Percentiles rank a stretch among this genome's conserved stretches.
These are phyloP conservation scores for Suhomyces vadensis DNA, from an alignment of 805 yeast species.

Conservation along the genomic window DNA sequence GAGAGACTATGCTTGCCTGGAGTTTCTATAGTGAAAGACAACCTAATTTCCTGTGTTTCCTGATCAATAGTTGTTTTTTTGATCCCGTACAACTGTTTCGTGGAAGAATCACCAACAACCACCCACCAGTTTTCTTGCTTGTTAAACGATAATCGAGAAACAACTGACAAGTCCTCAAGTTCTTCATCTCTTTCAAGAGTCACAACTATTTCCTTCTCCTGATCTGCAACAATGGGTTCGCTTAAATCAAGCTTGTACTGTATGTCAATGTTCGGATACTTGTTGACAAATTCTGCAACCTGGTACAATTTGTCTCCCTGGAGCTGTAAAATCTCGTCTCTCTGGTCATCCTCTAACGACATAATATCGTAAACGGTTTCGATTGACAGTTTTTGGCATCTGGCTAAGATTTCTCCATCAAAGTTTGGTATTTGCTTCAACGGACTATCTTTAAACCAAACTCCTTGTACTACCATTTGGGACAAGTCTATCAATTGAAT, in stretches of 20 bases:
- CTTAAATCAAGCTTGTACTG: conserved; percentile 50
- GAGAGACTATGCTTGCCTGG: conserved; percentile 63
- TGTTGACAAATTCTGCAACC: conserved; percentile 87
- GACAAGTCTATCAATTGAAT: conserved; percentile 81
- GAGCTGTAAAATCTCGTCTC: conserved; percentile 61
- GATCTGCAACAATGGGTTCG: conserved; percentile 47
- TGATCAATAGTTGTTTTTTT: conserved; percentile 59
- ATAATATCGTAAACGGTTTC: conserved; percentile 78
- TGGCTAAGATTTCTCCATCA: conserved; percentile 46
- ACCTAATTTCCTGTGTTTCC: conserved; percentile 50
- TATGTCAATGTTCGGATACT: conserved; percentile 82
- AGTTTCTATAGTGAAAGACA: conserved; percentile 59
- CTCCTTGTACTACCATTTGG: conserved; percentile 85
- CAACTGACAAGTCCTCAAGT: conserved; percentile 62
- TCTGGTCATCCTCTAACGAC: conserved; percentile 75
- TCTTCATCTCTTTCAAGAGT: conserved; percentile 74
- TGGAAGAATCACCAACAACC: conserved; percentile 67
- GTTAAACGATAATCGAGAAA: conserved; percentile 59
- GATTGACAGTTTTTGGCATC: conserved; percentile 57
- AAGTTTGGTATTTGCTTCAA: conserved; percentile 81
- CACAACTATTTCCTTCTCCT: conserved; percentile 49
- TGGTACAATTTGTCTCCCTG: conserved; percentile 47
- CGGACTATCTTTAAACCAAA: conserved; percentile 80
- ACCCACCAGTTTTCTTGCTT: conserved; percentile 86
- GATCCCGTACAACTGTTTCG: conserved; percentile 68